These are phyloP conservation scores for Saitozyma podzolica DNA, from an alignment of 768 basidiomycete genomes.

Conservation along the genomic window DNA sequence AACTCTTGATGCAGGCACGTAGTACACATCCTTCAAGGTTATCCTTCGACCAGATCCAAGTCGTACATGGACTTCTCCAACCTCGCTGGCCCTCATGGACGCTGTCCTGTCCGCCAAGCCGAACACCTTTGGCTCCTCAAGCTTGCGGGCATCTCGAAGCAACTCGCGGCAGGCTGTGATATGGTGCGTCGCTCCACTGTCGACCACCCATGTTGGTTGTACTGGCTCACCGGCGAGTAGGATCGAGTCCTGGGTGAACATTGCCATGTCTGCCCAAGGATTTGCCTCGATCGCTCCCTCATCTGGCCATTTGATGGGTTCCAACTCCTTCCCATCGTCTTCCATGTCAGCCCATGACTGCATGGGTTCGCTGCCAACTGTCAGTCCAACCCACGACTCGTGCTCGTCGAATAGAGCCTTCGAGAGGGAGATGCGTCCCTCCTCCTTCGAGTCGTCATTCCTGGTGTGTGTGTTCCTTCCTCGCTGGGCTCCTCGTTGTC, in stretches of 20 bases:
- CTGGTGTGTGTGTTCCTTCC: no score
- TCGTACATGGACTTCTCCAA: slow-evolving; percentile 1
- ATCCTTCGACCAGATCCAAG: background rate
- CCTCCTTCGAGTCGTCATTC: no score
- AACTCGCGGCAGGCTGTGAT: slow-evolving; percentile 5
- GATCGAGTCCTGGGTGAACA: no score
- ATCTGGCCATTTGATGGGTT: no score
- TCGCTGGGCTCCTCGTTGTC: no score
- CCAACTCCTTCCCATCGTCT: background rate
- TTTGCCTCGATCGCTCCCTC: no score
- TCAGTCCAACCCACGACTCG: background rate
- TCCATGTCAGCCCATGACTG: background rate
- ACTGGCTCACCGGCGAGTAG: background rate
- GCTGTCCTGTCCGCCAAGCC: slow-evolving; percentile 6
- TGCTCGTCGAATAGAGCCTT: no score
- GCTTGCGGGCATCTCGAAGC: background rate
- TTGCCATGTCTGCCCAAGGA: no score
- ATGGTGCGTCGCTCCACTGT: slow-evolving; percentile 16
- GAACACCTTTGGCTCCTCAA: slow-evolving; percentile 4
- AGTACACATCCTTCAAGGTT: slow-evolving; percentile 1
- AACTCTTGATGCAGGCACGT: slow-evolving; percentile 1
- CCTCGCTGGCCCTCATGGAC: slow-evolving; percentile 2
- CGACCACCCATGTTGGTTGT: slow-evolving; percentile 7
- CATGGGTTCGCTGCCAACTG: background rate
- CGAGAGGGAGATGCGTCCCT: no score